Percentiles rank a stretch among this genome's conserved stretches.
Conservation (phyloP, 2,329 filamentous ascomycete genomes). For the Aspergillus luchuensis region DNA sequence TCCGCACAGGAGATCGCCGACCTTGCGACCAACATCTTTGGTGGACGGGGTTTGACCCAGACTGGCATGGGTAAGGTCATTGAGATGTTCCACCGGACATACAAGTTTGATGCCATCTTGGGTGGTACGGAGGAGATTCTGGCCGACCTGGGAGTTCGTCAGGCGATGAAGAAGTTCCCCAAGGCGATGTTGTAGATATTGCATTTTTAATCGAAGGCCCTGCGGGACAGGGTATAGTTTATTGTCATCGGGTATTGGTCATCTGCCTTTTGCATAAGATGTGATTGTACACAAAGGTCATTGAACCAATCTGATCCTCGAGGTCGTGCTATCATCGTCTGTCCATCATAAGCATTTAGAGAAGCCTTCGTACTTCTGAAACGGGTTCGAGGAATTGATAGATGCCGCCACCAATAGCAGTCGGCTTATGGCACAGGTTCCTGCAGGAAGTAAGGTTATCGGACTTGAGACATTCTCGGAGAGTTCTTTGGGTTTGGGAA, state of each 20-base stretch:
- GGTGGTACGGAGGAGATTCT: constrained; percentile 83
- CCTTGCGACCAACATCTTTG: constrained; percentile 82
- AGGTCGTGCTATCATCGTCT: too few species aligned
- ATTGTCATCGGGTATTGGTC: background rate
- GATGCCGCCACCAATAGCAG: too few species aligned
- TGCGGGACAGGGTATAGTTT: background rate
- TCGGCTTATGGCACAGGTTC: too few species aligned
- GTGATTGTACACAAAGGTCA: background rate
- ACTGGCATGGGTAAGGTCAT: constrained; percentile 79
- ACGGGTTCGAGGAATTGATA: too few species aligned
- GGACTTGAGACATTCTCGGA: too few species aligned
- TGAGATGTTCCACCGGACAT: constrained; percentile 81
- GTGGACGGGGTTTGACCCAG: constrained; percentile 77
- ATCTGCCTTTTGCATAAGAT: background rate
- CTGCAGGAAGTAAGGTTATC: too few species aligned
- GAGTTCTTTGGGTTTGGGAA: too few species aligned
- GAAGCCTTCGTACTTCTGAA: too few species aligned
- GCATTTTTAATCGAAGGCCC: background rate
- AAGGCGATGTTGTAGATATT: constrained; percentile 71
- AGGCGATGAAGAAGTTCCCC: constrained; percentile 82
- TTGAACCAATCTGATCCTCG: too few species aligned
- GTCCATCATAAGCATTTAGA: too few species aligned
- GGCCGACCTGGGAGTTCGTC: constrained; percentile 76
- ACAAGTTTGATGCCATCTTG: constrained; percentile 78
- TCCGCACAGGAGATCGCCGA: constrained; percentile 82